A percentile compares a stretch with the other conserved stretches of the same genome.
These are phyloP conservation scores for Solanum acaule DNA, from an alignment of 257 asterid species.

Conservation along the genomic window DNA sequence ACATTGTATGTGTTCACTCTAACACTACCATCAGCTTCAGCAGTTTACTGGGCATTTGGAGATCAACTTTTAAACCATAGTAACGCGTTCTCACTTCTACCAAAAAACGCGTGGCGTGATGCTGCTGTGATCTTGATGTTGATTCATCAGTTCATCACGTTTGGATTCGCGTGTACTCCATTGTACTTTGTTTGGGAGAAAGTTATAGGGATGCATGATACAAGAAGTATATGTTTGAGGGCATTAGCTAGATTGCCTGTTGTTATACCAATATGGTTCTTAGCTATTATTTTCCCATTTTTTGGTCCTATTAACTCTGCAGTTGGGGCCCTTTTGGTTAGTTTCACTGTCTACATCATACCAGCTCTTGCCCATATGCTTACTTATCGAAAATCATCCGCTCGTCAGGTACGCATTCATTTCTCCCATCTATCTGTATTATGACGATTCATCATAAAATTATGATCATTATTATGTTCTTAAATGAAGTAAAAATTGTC, in stretches of 20 bases:
- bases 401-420: slow-evolving; percentile 52
- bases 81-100: slow-evolving; percentile 85
- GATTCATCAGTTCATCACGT: slow-evolving; percentile 93
- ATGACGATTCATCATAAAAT: background rate
- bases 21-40: slow-evolving; percentile 81
- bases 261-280: slow-evolving; percentile 90
- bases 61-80: slow-evolving; percentile 74
- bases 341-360: slow-evolving; percentile 88
- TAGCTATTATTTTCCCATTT: slow-evolving; percentile 92
- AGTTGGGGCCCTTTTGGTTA: slow-evolving; percentile 88
- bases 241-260: slow-evolving; percentile 84
- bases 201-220: slow-evolving; percentile 89
- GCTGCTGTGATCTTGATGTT: slow-evolving; percentile 90
- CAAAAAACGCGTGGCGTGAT: slow-evolving; percentile 60
- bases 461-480: too few relatives aligned
- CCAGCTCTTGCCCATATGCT: slow-evolving; percentile 93
- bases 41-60: slow-evolving; percentile 95
- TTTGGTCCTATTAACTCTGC: slow-evolving; percentile 94
- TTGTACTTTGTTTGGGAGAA: slow-evolving; percentile 97
- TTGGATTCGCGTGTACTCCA: slow-evolving; percentile 92
- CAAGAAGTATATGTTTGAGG: slow-evolving; percentile 72
- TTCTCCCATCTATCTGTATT: background rate
- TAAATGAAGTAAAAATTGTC: background rate
- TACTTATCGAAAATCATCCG: slow-evolving; percentile 62
- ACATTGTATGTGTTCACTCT: slow-evolving; percentile 86